These are phyloP conservation scores for Neocucurbitaria cava DNA, from an alignment of 2,329 filamentous ascomycete species.

Conservation along the genomic window DNA sequence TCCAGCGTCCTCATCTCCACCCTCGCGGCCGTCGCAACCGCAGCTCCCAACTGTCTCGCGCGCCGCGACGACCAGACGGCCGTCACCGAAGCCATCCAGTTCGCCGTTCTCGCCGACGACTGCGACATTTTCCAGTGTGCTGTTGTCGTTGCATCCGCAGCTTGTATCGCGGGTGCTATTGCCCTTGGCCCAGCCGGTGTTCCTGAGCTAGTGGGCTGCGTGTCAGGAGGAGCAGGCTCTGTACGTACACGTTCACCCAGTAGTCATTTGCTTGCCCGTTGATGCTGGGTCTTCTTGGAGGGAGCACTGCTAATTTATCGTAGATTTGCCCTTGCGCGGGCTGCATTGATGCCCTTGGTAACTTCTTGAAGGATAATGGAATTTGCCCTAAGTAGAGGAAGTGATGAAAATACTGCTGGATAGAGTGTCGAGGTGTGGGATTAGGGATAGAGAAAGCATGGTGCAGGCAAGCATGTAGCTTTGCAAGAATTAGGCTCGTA, in stretches of 20 bases:
- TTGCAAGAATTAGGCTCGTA: background rate
- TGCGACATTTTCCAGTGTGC: constrained; percentile 14
- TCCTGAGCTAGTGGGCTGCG: background rate
- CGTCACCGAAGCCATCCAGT: constrained; percentile 9
- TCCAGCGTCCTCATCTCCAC: constrained; percentile 11
- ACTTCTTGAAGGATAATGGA: constrained; percentile 12
- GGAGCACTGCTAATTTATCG: background rate
- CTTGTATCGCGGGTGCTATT: constrained; percentile 8
- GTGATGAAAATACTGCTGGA: background rate
- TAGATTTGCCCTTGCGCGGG: constrained; percentile 11
- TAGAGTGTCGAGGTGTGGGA: background rate
- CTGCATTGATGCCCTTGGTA: constrained; percentile 8
- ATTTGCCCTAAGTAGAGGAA: constrained; percentile 3
- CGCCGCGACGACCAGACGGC: constrained; percentile 9
- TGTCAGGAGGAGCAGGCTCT: background rate
- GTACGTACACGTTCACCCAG: background rate
- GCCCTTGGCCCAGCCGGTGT: constrained; percentile 1
- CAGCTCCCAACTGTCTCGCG: constrained; percentile 10
- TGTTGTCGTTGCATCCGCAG: constrained; percentile 5
- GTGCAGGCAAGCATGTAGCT: too few species aligned
- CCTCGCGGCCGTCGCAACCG: constrained; percentile 9
- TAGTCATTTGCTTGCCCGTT: background rate
- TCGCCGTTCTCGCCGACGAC: constrained; percentile 9
- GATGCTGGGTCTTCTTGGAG: background rate
- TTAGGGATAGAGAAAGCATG: too few species aligned